Conservation (phyloP, 768 basidiomycete genomes). For the Suillus variegatus region DNA sequence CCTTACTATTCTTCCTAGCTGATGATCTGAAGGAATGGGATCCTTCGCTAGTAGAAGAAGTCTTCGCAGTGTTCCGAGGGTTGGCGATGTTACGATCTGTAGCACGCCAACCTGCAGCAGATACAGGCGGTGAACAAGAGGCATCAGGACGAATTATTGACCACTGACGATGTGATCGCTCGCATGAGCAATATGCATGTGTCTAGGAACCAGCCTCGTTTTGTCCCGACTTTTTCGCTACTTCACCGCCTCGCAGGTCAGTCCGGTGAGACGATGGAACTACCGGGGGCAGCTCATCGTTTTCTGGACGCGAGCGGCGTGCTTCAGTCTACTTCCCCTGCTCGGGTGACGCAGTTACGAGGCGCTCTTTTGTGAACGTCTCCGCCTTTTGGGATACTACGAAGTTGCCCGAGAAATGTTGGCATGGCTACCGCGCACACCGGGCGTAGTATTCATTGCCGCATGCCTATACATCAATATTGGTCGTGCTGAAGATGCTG, state of each 20-base stretch:
- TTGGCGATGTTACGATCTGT: slow-evolving; percentile 69
- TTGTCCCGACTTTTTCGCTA: slow-evolving; percentile 59
- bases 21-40: slow-evolving; percentile 67
- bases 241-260: slow-evolving; percentile 62
- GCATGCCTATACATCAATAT: slow-evolving; percentile 66
- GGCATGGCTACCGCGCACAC: slow-evolving; percentile 77
- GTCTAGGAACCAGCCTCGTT: slow-evolving; percentile 46
- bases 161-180: slow-evolving; percentile 63
- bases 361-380: slow-evolving; percentile 68
- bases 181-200: slow-evolving; percentile 78
- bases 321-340: slow-evolving; percentile 67
- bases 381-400: slow-evolving; percentile 64
- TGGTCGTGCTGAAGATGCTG: slow-evolving; percentile 74
- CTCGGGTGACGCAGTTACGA: slow-evolving; percentile 69
- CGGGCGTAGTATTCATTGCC: slow-evolving; percentile 73
- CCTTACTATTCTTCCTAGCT: slow-evolving; percentile 70
- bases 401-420: slow-evolving; percentile 64
- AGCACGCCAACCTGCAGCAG: slow-evolving; percentile 56
- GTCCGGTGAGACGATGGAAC: slow-evolving; percentile 45
- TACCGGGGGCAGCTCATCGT: slow-evolving; percentile 64
- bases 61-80: slow-evolving; percentile 81
- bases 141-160: slow-evolving; percentile 32
- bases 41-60: slow-evolving; percentile 64
- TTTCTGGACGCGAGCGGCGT: slow-evolving; percentile 71
- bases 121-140: slow-evolving; percentile 30